Percentiles rank a stretch among this genome's conserved stretches.
Evolutionary conservation across 495 filamentous ascomycete genomes (phyloP).

Genomic region (Chaetomidium leptoderma): DNA sequence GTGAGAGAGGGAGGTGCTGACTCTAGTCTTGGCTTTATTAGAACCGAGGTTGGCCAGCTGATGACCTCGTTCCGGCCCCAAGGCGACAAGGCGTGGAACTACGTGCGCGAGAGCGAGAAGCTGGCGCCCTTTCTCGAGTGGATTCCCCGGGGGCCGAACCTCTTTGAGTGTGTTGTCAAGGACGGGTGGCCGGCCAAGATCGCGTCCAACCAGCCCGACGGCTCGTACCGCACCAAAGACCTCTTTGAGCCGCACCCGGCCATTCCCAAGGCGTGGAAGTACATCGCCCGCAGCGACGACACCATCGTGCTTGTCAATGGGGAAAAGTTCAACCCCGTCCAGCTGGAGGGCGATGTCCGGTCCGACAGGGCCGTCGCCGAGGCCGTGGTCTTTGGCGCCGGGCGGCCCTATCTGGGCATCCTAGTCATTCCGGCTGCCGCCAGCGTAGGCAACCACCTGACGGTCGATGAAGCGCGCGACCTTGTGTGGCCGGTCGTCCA

Average conservation of each 20-base stretch:
- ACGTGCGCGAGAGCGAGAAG: not conserved
- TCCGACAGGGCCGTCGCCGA: not conserved
- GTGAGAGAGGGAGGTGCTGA: not conserved
- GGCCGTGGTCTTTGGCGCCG: slow-evolving; percentile 55
- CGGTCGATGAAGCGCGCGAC: not conserved
- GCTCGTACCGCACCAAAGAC: slow-evolving; percentile 42
- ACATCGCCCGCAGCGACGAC: slow-evolving; percentile 58
- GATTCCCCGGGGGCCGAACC: not conserved
- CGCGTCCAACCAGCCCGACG: slow-evolving; percentile 3
- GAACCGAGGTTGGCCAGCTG: slow-evolving; percentile 3
- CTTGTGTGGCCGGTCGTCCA: not conserved
- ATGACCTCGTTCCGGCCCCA: not conserved
- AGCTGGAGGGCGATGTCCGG: not conserved
- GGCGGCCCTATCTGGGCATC: slow-evolving; percentile 21
- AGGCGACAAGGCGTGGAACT: slow-evolving; percentile 2
- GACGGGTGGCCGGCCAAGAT: not conserved
- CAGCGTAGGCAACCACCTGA: not conserved
- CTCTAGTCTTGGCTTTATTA: not conserved
- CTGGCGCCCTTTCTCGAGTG: not conserved
- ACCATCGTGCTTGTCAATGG: slow-evolving; percentile 61
- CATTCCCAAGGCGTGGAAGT: slow-evolving; percentile 60
- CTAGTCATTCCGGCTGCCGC: not conserved
- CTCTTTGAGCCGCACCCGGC: slow-evolving; percentile 60
- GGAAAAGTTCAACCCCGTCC: slow-evolving; percentile 64
- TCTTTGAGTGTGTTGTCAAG: not conserved